phyloP scores from a whole-genome alignment of 495 filamentous ascomycete genomes.

The Penicillium longicatenatum region DNA sequence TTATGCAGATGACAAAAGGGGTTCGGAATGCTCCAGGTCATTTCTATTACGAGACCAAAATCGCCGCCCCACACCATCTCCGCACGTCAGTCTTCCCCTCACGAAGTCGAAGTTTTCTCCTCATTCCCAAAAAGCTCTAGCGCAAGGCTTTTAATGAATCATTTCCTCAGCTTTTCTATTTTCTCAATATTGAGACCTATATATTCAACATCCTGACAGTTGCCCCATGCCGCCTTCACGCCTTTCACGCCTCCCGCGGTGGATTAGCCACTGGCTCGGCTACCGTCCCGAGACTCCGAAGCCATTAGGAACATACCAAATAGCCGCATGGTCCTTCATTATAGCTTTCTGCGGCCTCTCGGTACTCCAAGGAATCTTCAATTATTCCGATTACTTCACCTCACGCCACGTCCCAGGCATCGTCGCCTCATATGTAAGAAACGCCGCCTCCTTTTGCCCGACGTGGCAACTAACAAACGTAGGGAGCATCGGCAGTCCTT shows the following conservation, averaged over 20 bases:
- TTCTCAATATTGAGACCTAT: neutral
- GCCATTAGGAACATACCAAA: slow-evolving; percentile 25
- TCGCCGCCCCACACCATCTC: neutral
- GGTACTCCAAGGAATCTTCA: slow-evolving; percentile 35
- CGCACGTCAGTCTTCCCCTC: slow-evolving; percentile 9
- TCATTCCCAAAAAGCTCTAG: slow-evolving; percentile 4
- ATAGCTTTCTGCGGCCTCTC: slow-evolving; percentile 38
- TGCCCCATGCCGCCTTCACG: slow-evolving; percentile 15
- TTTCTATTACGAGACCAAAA: slow-evolving; percentile 6
- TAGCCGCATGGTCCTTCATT: slow-evolving; percentile 39
- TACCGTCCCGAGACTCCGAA: slow-evolving; percentile 32
- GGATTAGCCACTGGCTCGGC: slow-evolving; percentile 43
- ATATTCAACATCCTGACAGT: neutral
- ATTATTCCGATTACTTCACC: slow-evolving; percentile 34
- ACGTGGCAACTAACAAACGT: neutral
- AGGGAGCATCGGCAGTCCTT: slow-evolving; percentile 74
- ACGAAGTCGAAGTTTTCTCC: slow-evolving; percentile 6
- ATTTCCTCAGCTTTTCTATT: neutral
- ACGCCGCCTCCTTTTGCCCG: neutral
- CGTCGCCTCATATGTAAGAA: slow-evolving; percentile 37
- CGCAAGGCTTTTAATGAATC: neutral
- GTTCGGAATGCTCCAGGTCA: neutral
- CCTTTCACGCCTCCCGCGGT: slow-evolving; percentile 33
- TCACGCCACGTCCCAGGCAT: slow-evolving; percentile 35
- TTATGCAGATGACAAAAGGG: neutral